Percentiles rank a stretch among this genome's conserved stretches.
Evolutionary conservation across 1,284 basidiomycete species (phyloP).

Genomic region (Chondrostereum purpureum): DNA sequence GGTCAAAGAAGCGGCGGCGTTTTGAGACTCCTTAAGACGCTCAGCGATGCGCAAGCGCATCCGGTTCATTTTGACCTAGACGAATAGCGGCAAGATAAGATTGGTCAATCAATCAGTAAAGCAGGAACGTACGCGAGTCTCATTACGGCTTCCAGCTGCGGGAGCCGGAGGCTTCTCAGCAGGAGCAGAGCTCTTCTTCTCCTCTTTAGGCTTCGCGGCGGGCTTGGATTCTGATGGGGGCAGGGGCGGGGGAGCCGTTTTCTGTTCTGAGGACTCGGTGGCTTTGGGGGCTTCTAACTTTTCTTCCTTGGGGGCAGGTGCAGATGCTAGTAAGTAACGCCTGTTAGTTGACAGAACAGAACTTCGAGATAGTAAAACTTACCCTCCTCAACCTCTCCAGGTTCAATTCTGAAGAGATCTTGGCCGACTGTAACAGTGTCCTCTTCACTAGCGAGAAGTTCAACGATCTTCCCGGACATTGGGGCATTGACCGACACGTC

Average conservation of each 20-base stretch:
- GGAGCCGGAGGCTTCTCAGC: constrained; percentile 29
- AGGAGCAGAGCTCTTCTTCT: constrained; percentile 26
- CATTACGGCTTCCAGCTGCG: constrained; percentile 59
- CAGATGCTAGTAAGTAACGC: constrained; percentile 19
- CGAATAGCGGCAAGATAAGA: constrained; percentile 1
- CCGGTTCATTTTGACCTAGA: constrained; percentile 90
- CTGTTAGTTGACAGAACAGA: constrained; percentile 1
- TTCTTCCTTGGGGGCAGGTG: constrained; percentile 25
- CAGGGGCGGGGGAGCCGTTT: constrained; percentile 8
- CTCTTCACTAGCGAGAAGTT: constrained; percentile 86
- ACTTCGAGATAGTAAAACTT: constrained; percentile 19
- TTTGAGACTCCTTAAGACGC: constrained; percentile 97
- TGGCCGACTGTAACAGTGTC: constrained; percentile 94
- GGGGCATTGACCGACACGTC: constrained; percentile 97
- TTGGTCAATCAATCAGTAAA: background rate
- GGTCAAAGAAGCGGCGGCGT: constrained; percentile 92
- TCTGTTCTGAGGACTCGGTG: constrained; percentile 28
- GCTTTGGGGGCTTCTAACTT: constrained; percentile 20
- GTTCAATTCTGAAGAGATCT: constrained; percentile 89
- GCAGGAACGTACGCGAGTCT: constrained; percentile 67
- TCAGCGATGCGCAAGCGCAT: constrained; percentile 98
- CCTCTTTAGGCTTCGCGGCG: constrained; percentile 27
- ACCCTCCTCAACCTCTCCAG: constrained; percentile 64
- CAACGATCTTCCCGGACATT: constrained; percentile 80
- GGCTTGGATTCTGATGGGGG: constrained; percentile 11